These are phyloP conservation scores for Podospora pseudoanserina DNA, from an alignment of 495 filamentous ascomycete genomes.

Conservation along the genomic window DNA sequence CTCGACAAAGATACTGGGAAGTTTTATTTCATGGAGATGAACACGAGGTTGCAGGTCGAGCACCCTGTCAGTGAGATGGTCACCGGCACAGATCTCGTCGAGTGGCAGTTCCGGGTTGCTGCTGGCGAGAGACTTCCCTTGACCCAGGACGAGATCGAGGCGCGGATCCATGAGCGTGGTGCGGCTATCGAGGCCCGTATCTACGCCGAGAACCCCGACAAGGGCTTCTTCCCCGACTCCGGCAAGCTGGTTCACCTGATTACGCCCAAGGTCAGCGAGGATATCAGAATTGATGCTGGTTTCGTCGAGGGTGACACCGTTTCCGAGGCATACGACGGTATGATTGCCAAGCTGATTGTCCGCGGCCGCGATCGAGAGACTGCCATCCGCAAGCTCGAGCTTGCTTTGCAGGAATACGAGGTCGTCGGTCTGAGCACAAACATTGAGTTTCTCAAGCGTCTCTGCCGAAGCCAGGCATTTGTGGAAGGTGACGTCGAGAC, in stretches of 20 bases:
- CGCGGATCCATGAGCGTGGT: slow-evolving; percentile 67
- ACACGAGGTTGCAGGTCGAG: slow-evolving; percentile 97
- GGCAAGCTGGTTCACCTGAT: slow-evolving; percentile 80
- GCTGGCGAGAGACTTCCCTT: slow-evolving; percentile 83
- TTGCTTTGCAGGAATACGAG: slow-evolving; percentile 86
- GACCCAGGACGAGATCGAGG: slow-evolving; percentile 77
- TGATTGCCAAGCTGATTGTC: slow-evolving; percentile 99
- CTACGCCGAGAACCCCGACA: slow-evolving; percentile 90
- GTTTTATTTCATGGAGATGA: slow-evolving; percentile 97
- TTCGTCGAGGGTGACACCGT: slow-evolving; percentile 90
- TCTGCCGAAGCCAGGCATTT: slow-evolving; percentile 78
- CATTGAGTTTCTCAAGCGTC: slow-evolving; percentile 88
- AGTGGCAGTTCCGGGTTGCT: slow-evolving; percentile 93
- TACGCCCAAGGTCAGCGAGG: slow-evolving; percentile 63
- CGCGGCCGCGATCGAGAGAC: slow-evolving; percentile 70
- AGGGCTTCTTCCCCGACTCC: slow-evolving; percentile 89
- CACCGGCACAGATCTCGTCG: slow-evolving; percentile 89
- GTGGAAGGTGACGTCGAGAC: slow-evolving; percentile 89
- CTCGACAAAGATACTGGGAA: slow-evolving; percentile 91
- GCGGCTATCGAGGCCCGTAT: slow-evolving; percentile 94
- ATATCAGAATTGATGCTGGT: slow-evolving; percentile 86
- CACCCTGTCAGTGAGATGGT: slow-evolving; percentile 98
- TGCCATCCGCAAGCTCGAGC: slow-evolving; percentile 75
- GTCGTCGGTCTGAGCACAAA: slow-evolving; percentile 91
- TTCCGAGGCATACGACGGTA: slow-evolving; percentile 94